Base-by-base conservation (phyloP, 768 basidiomycete genomes). In the Phanerochaete carnosa region DNA sequence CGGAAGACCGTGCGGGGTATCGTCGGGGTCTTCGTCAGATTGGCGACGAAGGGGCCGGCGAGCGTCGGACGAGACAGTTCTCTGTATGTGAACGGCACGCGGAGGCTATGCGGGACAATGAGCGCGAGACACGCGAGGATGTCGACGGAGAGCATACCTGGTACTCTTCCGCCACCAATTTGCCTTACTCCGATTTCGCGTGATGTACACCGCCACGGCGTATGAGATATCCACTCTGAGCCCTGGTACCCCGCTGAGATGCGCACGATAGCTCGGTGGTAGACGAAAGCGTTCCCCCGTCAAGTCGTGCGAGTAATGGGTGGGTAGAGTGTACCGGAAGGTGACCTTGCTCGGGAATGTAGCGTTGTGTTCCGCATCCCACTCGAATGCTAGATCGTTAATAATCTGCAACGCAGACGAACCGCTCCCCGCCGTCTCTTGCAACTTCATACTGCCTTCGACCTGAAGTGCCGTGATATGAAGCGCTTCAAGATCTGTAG, bases 371-470 rank as follows among this genome's bases (percentile, higher is more conserved):
- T 60, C n/a, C 7, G 67, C 55, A 8, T 65, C 52, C 70, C 70
- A 71, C 4, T 59, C 49, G 60, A 65, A 71, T 7, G 68, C 53
- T 16, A 45, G 56, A 29, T 67, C 63, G 43, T 63, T 58, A 1
- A 71, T 15, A 23, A 68, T 51, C n/a, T 59, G 30, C 16, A 62
- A 43, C 22, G 47, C 46, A 15, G 25, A n/a, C 22, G 60, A 26
- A 19, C 68, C 70, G 2, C 65, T 51, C 2, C 69, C 71, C 1
- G 68, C 73, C 3, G 69, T 35, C 47, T 73, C 73, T 45, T 70
- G 62, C 22, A 72, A 59, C 54, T 65, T 64, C 26, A 74, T 63
- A 19, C 25, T 45, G 0, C 73, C 73, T 25, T 69, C 68, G 54
- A 73, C 54, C 73, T 74, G 45, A 13, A 15, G 12, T 7, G 6